Base-by-base conservation (phyloP, 2,329 filamentous ascomycete genomes). In the Meredithiella fracta region DNA sequence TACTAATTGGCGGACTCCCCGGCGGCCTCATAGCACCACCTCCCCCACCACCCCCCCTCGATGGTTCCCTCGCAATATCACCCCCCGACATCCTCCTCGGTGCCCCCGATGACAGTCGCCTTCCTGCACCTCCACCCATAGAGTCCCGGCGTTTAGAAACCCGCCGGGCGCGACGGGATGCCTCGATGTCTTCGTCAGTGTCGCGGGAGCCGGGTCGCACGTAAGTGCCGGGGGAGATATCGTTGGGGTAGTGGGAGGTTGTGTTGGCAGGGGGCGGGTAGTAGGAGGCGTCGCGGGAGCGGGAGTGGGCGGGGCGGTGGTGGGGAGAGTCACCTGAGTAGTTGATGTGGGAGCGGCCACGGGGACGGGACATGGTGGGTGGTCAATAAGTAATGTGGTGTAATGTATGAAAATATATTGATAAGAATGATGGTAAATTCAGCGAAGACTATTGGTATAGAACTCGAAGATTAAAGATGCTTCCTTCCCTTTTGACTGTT, bases 171-270 rank as follows among this genome's bases (percentile, higher is more conserved):
- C 44, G 44, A 7, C 44, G 44, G 44, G 47, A 31, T 8, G 29
- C 44, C 17, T 55, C 53, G 42, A 49, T 25, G 22, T 49, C 56
- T n/a, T 50, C 56, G 8, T 40, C 29, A 34, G 11, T 44, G 6
- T 50, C 47, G 23, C 44, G 44, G 17, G 44, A 29, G 17, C 17
- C 7, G 1, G 51, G 25, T 17, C 25, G 40, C 9, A 38, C 40
- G 23, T 53, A 37, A 42, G 56, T 47, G 51, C n/a, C 20, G 23
- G 6, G 14, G 17, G 31, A 17, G 31, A 23, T 20, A 22, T 37
- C 3, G 5, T 25, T 8, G 34, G 31, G 20, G 51, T 20, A 23
- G 14, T 53, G 40, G 51, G 17, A 22, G 1, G 51, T 20, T 9
- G 34, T 17, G 31, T 17, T 23, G 31, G 31, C 17, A n/a, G 51